Percentiles rank a stretch among this genome's conserved stretches.
Conservation (phyloP, 2,329 filamentous ascomycete genomes). For the Colletotrichum siamense region DNA sequence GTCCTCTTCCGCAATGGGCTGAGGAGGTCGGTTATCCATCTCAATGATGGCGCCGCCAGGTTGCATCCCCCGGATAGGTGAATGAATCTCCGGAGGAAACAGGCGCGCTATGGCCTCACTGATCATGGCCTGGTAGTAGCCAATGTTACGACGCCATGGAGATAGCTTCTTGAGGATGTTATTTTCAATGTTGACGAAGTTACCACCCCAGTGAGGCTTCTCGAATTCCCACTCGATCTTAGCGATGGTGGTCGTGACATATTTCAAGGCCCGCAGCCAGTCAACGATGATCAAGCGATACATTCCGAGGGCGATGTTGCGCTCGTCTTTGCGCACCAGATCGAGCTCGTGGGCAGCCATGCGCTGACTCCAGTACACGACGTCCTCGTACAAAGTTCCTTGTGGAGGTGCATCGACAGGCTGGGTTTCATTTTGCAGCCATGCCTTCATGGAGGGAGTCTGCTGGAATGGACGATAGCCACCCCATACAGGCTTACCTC, state of each 20-base stretch:
- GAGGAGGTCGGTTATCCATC: background rate
- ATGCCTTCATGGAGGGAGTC: background rate
- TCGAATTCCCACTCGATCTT: background rate
- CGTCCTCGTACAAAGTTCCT: background rate
- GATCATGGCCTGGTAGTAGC: background rate
- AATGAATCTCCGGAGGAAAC: background rate
- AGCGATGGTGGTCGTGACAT: background rate
- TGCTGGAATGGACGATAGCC: background rate
- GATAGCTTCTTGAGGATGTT: background rate
- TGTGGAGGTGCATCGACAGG: background rate
- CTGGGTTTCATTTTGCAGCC: fast-evolving
- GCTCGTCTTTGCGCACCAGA: background rate
- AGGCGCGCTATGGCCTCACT: background rate
- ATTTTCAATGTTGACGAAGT: background rate
- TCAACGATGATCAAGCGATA: background rate
- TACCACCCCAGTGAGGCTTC: background rate
- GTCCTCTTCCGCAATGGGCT: background rate
- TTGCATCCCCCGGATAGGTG: background rate
- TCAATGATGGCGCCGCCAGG: background rate
- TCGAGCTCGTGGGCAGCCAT: background rate
- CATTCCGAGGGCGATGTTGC: background rate
- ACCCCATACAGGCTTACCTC: background rate
- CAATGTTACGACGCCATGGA: background rate
- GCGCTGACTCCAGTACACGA: background rate
- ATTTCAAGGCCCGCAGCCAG: background rate